phyloP scores from a whole-genome alignment of 2,329 filamentous ascomycete genomes.

The Pochonia chlamydosporia region DNA sequence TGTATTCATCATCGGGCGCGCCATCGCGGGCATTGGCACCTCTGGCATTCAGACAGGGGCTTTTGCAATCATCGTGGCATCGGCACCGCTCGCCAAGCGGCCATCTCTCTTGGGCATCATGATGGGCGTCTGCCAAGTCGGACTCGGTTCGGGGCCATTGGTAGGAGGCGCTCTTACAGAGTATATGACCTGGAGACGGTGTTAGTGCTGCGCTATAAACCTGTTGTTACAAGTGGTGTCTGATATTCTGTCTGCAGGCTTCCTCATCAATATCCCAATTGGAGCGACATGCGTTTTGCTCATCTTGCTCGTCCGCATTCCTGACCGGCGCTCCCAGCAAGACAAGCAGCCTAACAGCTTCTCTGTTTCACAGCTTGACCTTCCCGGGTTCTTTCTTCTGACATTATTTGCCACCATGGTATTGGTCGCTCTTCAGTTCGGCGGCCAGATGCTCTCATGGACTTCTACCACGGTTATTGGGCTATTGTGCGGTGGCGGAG shows the following conservation, averaged over 20 bases:
- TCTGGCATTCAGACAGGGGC: slow-evolving; percentile 36
- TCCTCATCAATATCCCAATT: slow-evolving; percentile 41
- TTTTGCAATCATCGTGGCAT: slow-evolving; percentile 25
- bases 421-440: slow-evolving; percentile 39
- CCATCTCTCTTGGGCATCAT: slow-evolving; percentile 22
- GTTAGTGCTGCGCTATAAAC: too few species aligned
- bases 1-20: slow-evolving; percentile 44
- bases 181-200: neutral
- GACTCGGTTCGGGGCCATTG: slow-evolving; percentile 40
- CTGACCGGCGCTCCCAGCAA: slow-evolving; percentile 29
- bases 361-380: slow-evolving; percentile 24
- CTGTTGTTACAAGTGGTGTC: too few species aligned
- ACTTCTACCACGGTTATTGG: slow-evolving; percentile 30
- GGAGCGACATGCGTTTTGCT: slow-evolving; percentile 29
- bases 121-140: slow-evolving; percentile 33
- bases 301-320: slow-evolving; percentile 27
- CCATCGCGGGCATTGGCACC: slow-evolving; percentile 40
- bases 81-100: slow-evolving; percentile 20
- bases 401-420: slow-evolving; percentile 34
- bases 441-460: slow-evolving; percentile 28
- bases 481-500: slow-evolving; percentile 31
- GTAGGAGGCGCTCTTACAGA: slow-evolving; percentile 24
- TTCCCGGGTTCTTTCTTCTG: slow-evolving; percentile 36
- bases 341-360: neutral
- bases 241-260: slow-evolving; percentile 19